Evolutionary conservation across 257 asterid genomes (phyloP), one percentile per base, ranked within the genome.

Genomic region (Orobanche coerulescens): DNA sequence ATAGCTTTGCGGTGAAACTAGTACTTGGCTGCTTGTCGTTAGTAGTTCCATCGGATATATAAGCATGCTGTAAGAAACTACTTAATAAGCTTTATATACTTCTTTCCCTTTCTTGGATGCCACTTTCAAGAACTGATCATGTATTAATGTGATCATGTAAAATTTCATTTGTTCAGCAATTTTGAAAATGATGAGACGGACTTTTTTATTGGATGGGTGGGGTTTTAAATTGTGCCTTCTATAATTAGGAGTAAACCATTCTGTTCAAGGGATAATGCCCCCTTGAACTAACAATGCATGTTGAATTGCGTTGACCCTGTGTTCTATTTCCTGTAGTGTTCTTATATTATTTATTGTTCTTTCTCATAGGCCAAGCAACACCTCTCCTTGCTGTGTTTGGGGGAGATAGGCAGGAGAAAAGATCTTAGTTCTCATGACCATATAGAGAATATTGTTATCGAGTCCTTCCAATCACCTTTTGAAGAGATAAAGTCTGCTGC

Each of bases 401-500:
- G 99, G 54, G 99, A 89, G 85, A 80, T 93, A 60, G 99, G 99
- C 71, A 81, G 99, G 79, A 89, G 99, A 79, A 93, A 83, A 76
- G 99, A 93, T 77, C 70, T 93, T 49, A 93, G 99, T 70, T 73
- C 85, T 24, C 97, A 93, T 76, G 79, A 80, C 62, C 91, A 86
- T 34, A 86, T 93, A 42, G 96, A 93, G 84, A 86, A 74, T 72
- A 84, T 89, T 73, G 84, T 93, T 36, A 89, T 93, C 0, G 97
- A 93, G 61, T 93, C 99, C 61, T 93, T 93, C 79, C 99, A 89
- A 68, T 87, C 97, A 59, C 94, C 96, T 60, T 89, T 89, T 48
- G 99, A 93, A 82, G 99, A 93, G 83, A 93, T 93, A 64, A 93
- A 93, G 70, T 93, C 99, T 60, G 95, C 99, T 66, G 99, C 99